These are phyloP conservation scores for Tricholoma sp. DNA, from an alignment of 768 basidiomycete species.

Conservation along the genomic window DNA sequence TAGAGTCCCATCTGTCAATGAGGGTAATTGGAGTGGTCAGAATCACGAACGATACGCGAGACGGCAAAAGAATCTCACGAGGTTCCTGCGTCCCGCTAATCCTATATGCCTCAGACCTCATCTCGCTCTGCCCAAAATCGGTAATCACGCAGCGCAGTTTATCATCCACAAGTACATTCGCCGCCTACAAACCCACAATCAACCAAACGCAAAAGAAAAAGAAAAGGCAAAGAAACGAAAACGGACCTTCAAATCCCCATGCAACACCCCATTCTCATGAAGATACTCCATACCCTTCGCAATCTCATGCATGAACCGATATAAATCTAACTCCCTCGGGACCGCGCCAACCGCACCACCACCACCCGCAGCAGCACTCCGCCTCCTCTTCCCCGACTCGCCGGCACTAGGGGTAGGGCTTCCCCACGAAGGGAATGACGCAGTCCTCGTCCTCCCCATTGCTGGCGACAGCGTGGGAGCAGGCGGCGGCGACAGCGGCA, in stretches of 20 bases:
- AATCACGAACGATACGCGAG: neutral
- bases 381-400: neutral
- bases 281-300: slow-evolving; percentile 80
- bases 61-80: slow-evolving; percentile 30
- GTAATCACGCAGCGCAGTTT: slow-evolving; percentile 63
- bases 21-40: neutral
- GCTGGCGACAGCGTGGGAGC: neutral
- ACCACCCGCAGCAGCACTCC: neutral
- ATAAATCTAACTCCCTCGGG: slow-evolving; percentile 37
- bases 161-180: slow-evolving; percentile 78
- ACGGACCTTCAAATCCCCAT: slow-evolving; percentile 77
- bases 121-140: slow-evolving; percentile 80
- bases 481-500: neutral
- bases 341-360: slow-evolving; percentile 2
- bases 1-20: slow-evolving; percentile 49
- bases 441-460: slow-evolving; percentile 1
- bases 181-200: slow-evolving; percentile 34
- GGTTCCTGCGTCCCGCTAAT: slow-evolving; percentile 47
- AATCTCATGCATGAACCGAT: slow-evolving; percentile 67
- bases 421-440: neutral
- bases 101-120: slow-evolving; percentile 66
- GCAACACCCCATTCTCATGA: slow-evolving; percentile 61
- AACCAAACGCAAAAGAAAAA: neutral
- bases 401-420: neutral
- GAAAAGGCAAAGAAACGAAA: neutral